Conservation (phyloP, 2,329 filamentous ascomycete genomes). For the Trichoderma hamatum region DNA sequence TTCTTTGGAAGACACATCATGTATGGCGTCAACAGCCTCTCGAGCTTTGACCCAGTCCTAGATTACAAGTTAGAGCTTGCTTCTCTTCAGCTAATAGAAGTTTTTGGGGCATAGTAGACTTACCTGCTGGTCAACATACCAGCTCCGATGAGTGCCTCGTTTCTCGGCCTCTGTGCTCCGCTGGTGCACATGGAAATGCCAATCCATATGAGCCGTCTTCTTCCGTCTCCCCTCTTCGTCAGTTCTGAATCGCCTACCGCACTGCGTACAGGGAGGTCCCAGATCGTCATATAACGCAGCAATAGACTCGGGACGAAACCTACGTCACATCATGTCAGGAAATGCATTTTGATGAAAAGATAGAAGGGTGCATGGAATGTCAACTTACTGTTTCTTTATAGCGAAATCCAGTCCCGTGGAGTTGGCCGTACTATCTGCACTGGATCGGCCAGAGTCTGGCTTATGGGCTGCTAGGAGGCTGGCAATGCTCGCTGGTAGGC, state of each 20-base stretch:
- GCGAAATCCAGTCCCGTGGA: slow-evolving; percentile 67
- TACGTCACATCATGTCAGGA: slow-evolving; percentile 40
- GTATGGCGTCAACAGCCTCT: slow-evolving; percentile 73
- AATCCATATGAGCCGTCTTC: slow-evolving; percentile 93
- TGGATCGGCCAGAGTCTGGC: slow-evolving; percentile 31
- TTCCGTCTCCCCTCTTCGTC: slow-evolving; percentile 78
- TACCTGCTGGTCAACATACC: slow-evolving; percentile 89
- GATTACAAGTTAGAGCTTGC: slow-evolving; percentile 17
- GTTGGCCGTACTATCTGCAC: slow-evolving; percentile 48
- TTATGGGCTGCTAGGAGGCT: slow-evolving; percentile 42
- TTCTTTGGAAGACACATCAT: slow-evolving; percentile 42
- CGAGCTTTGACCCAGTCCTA: slow-evolving; percentile 89
- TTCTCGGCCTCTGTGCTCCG: slow-evolving; percentile 84
- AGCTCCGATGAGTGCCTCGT: slow-evolving; percentile 86
- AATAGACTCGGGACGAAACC: slow-evolving; percentile 74
- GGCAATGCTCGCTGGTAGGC: slow-evolving; percentile 43
- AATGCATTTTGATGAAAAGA: background rate
- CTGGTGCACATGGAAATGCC: slow-evolving; percentile 95
- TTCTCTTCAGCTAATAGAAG: background rate
- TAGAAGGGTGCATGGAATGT: background rate
- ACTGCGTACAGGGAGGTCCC: slow-evolving; percentile 87
- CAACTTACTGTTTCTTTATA: slow-evolving; percentile 70
- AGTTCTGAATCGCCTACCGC: slow-evolving; percentile 80
- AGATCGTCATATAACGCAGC: slow-evolving; percentile 76
- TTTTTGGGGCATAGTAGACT: slow-evolving; percentile 37